Base-by-base conservation (phyloP, 2,329 filamentous ascomycete genomes). In the Xylaria sp. region DNA sequence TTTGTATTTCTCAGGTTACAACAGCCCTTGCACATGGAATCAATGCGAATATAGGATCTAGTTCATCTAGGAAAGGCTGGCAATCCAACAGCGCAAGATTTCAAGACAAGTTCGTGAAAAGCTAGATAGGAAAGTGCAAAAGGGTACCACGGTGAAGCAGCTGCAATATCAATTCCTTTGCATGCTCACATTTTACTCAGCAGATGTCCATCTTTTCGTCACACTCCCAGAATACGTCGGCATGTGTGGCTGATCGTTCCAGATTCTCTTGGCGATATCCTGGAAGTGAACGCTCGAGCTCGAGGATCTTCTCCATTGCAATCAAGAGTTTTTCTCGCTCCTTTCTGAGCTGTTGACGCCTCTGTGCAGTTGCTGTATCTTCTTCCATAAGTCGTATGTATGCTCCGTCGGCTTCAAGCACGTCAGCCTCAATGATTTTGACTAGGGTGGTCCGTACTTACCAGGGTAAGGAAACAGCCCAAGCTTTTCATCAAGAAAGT, bases 361-460 rank as follows among this genome's bases (percentile, higher is more conserved):
- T 79, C 10, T 72, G 60, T 0, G 82, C 81, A 0, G 81, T 83
- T 0, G 72, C 70, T 3, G 74, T 70, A 59, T 85, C 82, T 53
- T 85, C 83, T 15, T 79, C 81, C 82, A 85, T 83, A 10, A 85
- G 78, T 30, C 73, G 75, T 63, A 76, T 74, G 64, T 80, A 84
- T 4, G 78, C 73, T 18, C 13, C n/a, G 1, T 18, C 18, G 18
- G 45, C 70, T 70, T 53, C 18, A 39, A 4, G 60, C 46, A n/a
- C 7, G 13, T 71, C 36, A 69, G 64, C 23, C 57, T 43, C 13
- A 18, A 20, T 12, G 12, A 52, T 58, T 70, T 67, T n/a, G 30
- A 43, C 15, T 13, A 12, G 12, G n/a, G 48, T 0, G 4, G 41
- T 30, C 28, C 12, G 13, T 18, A 73, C 74, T 74, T 50, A 69